Evolutionary conservation across 176 grass and related monocot species (phyloP).

Genomic region (Canna indica): DNA sequence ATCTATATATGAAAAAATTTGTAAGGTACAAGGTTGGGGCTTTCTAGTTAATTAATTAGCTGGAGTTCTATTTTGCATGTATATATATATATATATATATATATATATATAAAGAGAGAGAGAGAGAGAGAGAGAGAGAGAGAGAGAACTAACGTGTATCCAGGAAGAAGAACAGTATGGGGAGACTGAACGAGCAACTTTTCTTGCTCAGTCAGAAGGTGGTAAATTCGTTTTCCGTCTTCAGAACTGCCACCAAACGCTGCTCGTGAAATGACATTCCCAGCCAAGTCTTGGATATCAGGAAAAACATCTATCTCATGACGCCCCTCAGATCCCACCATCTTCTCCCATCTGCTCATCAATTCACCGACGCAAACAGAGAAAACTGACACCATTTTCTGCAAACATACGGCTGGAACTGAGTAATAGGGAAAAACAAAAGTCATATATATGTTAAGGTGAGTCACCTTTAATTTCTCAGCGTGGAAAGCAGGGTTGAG

Average conservation of each 20-base stretch:
- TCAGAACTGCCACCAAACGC: slow-evolving; percentile 8
- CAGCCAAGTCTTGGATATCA: background rate
- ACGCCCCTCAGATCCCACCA: background rate
- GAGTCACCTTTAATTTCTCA: slow-evolving; percentile 17
- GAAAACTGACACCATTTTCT: background rate
- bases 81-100: no score
- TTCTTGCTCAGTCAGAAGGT: background rate
- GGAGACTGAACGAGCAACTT: background rate
- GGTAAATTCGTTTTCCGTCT: background rate
- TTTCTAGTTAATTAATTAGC: no score
- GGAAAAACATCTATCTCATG: slow-evolving; percentile 5
- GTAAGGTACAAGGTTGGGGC: no score
- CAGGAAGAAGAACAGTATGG: background rate
- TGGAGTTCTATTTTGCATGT: no score
- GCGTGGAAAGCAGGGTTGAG: slow-evolving; percentile 19
- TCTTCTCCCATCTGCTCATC: slow-evolving; percentile 1
- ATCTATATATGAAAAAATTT: no score
- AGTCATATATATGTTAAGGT: no score
- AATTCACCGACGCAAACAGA: slow-evolving; percentile 1
- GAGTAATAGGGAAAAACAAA: background rate
- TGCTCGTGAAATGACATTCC: slow-evolving; percentile 1
- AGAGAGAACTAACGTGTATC: slow-evolving; percentile 2
- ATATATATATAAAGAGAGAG: no score
- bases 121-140: no score
- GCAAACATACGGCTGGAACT: background rate